These are phyloP conservation scores for Cladophialophora bantiana DNA, from an alignment of 2,329 filamentous ascomycete genomes.

Conservation along the genomic window DNA sequence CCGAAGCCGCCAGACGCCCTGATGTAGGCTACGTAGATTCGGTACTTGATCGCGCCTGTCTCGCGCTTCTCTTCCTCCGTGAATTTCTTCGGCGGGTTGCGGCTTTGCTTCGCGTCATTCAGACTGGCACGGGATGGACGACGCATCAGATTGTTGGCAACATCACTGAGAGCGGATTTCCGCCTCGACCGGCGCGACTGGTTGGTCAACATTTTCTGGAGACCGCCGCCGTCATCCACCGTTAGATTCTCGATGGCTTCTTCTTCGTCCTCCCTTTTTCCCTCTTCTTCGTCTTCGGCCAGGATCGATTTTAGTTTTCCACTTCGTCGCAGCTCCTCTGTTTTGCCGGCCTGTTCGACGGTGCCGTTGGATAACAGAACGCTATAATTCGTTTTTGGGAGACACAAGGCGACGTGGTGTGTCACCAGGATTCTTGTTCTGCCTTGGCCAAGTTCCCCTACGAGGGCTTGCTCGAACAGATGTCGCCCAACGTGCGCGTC, in stretches of 20 bases:
- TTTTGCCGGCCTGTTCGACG: slow-evolving; percentile 68
- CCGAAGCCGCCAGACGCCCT: slow-evolving; percentile 67
- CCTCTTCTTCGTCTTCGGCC: slow-evolving; percentile 55
- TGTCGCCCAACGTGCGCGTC: slow-evolving; percentile 82
- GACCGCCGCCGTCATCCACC: slow-evolving; percentile 50
- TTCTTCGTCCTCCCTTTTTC: slow-evolving; percentile 47
- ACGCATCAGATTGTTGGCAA: slow-evolving; percentile 24
- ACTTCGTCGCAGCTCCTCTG: slow-evolving; percentile 62
- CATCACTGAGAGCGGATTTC: slow-evolving; percentile 31
- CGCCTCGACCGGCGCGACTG: slow-evolving; percentile 36
- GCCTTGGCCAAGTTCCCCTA: slow-evolving; percentile 71
- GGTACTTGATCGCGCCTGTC: slow-evolving; percentile 70
- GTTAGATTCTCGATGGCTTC: slow-evolving; percentile 43
- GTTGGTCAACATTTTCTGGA: slow-evolving; percentile 55
- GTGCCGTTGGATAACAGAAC: slow-evolving; percentile 75
- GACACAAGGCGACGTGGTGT: slow-evolving; percentile 76
- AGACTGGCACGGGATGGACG: slow-evolving; percentile 32
- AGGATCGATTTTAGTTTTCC: slow-evolving; percentile 54
- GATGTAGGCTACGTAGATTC: slow-evolving; percentile 73
- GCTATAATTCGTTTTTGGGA: slow-evolving; percentile 74
- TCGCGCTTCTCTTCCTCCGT: slow-evolving; percentile 78
- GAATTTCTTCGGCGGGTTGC: slow-evolving; percentile 67
- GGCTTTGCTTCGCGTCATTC: slow-evolving; percentile 50
- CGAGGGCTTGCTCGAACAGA: slow-evolving; percentile 77
- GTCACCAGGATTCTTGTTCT: slow-evolving; percentile 81